These are phyloP conservation scores for Dioscorea zingiberensis DNA, from an alignment of 106 monocot genomes.

Conservation along the genomic window DNA sequence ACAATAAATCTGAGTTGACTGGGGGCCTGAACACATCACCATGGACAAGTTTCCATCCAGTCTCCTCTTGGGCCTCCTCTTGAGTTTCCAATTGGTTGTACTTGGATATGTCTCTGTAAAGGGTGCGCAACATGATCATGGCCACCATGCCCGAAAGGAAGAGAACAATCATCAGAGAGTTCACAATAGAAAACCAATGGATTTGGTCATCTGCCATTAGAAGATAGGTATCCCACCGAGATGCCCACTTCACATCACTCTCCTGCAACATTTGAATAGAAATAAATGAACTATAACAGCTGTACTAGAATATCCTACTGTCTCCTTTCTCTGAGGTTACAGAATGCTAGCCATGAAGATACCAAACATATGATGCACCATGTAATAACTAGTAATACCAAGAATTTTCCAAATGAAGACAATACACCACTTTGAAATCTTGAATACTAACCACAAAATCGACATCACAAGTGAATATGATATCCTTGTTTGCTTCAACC, in stretches of 20 bases:
- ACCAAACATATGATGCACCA: no score
- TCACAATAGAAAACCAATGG: slow-evolving; percentile 51
- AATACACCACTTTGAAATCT: neutral
- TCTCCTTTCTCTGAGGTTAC: no score
- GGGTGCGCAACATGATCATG: slow-evolving; percentile 46
- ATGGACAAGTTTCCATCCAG: slow-evolving; percentile 48
- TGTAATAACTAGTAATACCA: neutral
- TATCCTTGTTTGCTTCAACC: slow-evolving; percentile 72
- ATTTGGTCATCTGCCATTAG: slow-evolving; percentile 49
- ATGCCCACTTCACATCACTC: slow-evolving; percentile 50
- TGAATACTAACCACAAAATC: slow-evolving; percentile 57
- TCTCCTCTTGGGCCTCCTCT: slow-evolving; percentile 55
- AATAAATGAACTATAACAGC: neutral
- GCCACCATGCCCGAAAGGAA: slow-evolving; percentile 46
- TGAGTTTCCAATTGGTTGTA: slow-evolving; percentile 46
- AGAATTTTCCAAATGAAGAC: neutral
- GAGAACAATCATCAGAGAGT: slow-evolving; percentile 45
- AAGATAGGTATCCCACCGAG: slow-evolving; percentile 47
- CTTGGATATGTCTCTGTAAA: slow-evolving; percentile 37
- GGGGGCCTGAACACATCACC: slow-evolving; percentile 49
- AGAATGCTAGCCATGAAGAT: no score
- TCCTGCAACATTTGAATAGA: slow-evolving; percentile 6
- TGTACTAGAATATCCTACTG: no score
- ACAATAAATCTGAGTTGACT: slow-evolving; percentile 25
- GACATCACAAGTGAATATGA: slow-evolving; percentile 92